Evolutionary conservation across 305 asterid genomes (phyloP).

Genomic region (Solanum aculeatissimum): DNA sequence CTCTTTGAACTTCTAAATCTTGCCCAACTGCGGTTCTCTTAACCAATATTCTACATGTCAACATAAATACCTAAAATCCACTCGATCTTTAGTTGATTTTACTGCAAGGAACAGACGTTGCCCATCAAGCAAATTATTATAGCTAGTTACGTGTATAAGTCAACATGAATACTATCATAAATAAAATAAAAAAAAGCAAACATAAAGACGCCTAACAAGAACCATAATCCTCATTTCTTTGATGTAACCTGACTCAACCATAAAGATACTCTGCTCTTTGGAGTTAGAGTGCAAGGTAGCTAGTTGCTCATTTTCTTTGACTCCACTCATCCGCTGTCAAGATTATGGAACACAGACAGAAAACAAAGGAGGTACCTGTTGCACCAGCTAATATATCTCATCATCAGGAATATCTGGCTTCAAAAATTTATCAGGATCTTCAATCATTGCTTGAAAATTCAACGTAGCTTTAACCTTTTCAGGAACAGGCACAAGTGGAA

Average conservation of each 20-base stretch:
- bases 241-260: not conserved
- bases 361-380: constrained; percentile 6
- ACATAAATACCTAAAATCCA: not conserved
- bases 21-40: not conserved
- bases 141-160: not conserved
- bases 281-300: not conserved
- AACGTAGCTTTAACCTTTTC: constrained; percentile 51
- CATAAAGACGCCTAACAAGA: not conserved
- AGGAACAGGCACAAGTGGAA: constrained; percentile 70
- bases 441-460: constrained; percentile 48
- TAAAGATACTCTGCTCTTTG: not conserved
- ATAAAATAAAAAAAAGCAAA: not conserved
- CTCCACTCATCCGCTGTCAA: not conserved
- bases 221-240: not conserved
- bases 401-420: constrained; percentile 84
- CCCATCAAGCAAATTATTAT: not conserved
- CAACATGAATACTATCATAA: not conserved
- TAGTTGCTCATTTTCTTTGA: not conserved
- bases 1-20: not conserved
- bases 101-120: not conserved
- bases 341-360: not conserved
- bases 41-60: not conserved
- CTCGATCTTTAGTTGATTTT: not conserved
- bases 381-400: constrained; percentile 55
- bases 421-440: constrained; percentile 65